A percentile compares a stretch with the other conserved stretches of the same genome.
Evolutionary conservation across 345 rosid genomes (phyloP).

Genomic region (Sonneratia alba): DNA sequence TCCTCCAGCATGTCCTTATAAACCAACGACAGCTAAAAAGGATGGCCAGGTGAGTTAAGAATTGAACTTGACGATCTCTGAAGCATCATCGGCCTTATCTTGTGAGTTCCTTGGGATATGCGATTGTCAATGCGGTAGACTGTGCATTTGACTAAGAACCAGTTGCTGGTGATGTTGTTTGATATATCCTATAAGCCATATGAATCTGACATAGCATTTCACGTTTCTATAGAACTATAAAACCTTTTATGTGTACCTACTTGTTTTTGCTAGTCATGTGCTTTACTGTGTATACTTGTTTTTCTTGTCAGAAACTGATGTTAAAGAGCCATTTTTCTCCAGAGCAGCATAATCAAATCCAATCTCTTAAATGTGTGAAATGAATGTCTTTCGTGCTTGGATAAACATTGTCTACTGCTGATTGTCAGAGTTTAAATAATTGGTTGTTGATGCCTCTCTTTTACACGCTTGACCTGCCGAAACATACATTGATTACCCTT

Average conservation of each 20-base stretch:
- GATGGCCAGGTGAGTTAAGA: constrained; percentile 41
- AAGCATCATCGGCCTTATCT: background rate
- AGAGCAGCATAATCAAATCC: background rate
- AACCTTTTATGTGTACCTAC: background rate
- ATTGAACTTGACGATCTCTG: background rate
- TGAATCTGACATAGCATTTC: background rate
- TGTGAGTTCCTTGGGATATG: background rate
- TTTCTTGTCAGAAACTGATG: background rate
- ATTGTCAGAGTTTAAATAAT: background rate
- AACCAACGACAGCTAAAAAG: constrained; percentile 33
- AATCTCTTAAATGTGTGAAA: background rate
- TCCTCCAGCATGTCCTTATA: constrained; percentile 84
- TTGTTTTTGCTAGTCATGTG: background rate
- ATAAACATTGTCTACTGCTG: background rate
- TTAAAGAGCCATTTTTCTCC: background rate
- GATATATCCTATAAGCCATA: background rate
- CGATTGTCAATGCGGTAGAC: background rate
- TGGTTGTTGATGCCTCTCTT: background rate
- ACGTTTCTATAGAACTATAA: background rate
- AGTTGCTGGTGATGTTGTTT: background rate
- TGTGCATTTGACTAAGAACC: background rate
- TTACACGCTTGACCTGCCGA: background rate
- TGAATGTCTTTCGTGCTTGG: background rate
- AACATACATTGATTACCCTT: background rate
- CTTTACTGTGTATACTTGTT: background rate